A percentile compares a stretch with the other conserved stretches of the same genome.
Evolutionary conservation across 208 protist species (phyloP).

Genomic region (Crithidia brevicula): DNA sequence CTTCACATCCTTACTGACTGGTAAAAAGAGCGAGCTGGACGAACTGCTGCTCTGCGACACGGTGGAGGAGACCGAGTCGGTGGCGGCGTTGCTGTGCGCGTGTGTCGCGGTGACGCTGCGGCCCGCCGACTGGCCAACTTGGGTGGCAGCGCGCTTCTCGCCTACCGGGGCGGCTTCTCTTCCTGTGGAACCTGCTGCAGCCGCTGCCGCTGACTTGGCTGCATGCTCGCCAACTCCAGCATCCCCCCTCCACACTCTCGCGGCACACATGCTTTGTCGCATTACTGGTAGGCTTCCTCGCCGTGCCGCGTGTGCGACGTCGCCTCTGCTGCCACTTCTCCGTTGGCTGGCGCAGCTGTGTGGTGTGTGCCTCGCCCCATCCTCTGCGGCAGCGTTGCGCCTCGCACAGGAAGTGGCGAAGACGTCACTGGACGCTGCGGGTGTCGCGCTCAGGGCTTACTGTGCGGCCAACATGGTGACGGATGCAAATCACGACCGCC

Average conservation of each 20-base stretch:
- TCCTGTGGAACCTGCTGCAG: no score
- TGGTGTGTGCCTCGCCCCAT: constrained; percentile 37
- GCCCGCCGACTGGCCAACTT: constrained; percentile 37
- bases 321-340: constrained; percentile 13
- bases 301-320: not conserved
- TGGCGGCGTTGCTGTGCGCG: constrained; percentile 37
- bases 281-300: constrained; percentile 14
- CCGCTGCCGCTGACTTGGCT: not conserved
- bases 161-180: constrained; percentile 14
- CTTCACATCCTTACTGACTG: no score
- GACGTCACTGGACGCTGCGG: constrained; percentile 25
- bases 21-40: constrained; percentile 2
- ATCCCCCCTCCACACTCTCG: constrained; percentile 24
- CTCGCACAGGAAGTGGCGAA: constrained; percentile 23
- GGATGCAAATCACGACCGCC: not conserved
- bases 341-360: constrained; percentile 39
- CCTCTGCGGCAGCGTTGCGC: constrained; percentile 20
- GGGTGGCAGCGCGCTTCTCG: constrained; percentile 27
- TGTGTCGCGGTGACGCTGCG: constrained; percentile 43
- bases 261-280: constrained; percentile 7
- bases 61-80: constrained; percentile 26
- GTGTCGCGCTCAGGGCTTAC: constrained; percentile 19
- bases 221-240: not conserved
- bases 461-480: constrained; percentile 11
- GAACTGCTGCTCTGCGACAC: constrained; percentile 7